Base-by-base conservation (phyloP, 1,284 basidiomycete species). In the Trichosporon asahii region DNA sequence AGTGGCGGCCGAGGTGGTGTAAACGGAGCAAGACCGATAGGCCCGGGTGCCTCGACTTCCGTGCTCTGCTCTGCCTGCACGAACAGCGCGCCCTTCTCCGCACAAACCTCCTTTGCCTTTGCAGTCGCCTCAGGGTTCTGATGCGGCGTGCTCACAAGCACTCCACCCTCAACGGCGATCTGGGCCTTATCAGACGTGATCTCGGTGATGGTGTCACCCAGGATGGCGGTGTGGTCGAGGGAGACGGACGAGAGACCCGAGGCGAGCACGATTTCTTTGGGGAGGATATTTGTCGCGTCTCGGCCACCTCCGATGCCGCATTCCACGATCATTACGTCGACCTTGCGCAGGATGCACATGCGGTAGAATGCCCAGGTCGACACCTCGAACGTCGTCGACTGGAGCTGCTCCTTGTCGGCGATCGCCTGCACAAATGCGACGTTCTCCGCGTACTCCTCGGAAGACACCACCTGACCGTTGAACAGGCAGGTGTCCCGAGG, bases 281-380 rank as follows among this genome's bases (percentile, higher is more conserved):
- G 87, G 15, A 97, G 88, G 66, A 93, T 88, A 79, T 99, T 99
- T 1, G 97, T 99, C 21, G 96, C 95, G 80, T 99, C 97, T 67
- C 91, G 84, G 2, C 89, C 86, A 0, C 97, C 97, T 0, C 96
- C 97, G 89, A 99, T 90, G 0, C 96, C 97, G 8, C 95, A 96
- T 84, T 99, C 96, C 66, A 98, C 84, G 4, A 99, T 88, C 63
- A 92, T 90, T 18, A 98, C 80, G 77, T 98, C 94, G 1, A 95
- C 86, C 18, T 15, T 21, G 57, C 57, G 57, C 11, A 14, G 31
- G 29, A 61, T 31, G 57, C 57, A 61, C 46, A 70, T 60, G 61
- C 91, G 82, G 63, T 86, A 83, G 64, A 92, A 88, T 0, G 91
- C 94, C 69, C 91, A 86, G 0, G 94, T 92, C 70, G 94, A 86